Conservation (phyloP, 768 basidiomycete genomes). For the Suillus luteus region DNA sequence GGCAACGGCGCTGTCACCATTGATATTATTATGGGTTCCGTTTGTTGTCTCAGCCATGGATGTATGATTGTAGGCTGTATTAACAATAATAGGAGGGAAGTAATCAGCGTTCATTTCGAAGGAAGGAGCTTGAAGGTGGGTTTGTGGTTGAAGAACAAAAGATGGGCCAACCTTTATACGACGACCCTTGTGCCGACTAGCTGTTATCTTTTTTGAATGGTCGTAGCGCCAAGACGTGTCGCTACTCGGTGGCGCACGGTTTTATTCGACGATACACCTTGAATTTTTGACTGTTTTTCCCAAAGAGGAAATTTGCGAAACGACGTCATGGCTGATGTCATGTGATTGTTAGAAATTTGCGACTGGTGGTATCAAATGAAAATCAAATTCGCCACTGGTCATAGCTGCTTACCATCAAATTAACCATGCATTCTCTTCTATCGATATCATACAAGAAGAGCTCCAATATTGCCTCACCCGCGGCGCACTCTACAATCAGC, state of each 20-base stretch:
- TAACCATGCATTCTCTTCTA: not conserved
- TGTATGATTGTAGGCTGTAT: conserved; percentile 25
- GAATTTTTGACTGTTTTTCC: conserved; percentile 19
- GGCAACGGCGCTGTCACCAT: not conserved
- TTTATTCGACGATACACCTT: conserved; percentile 22
- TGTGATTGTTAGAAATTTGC: not conserved
- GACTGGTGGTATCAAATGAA: not conserved
- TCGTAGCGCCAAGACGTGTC: conserved; percentile 3
- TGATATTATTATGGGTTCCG: conserved; percentile 8
- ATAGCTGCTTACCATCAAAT: not conserved
- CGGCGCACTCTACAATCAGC: too few relatives aligned
- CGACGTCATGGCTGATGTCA: conserved; percentile 30
- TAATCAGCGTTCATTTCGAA: conserved; percentile 24
- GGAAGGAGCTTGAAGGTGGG: conserved; percentile 14
- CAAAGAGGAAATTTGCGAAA: conserved; percentile 30
- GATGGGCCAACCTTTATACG: conserved; percentile 15
- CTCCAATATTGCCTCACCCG: too few relatives aligned
- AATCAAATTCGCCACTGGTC: not conserved
- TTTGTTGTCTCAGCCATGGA: conserved; percentile 12
- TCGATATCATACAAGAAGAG: too few relatives aligned
- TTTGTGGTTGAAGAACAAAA: not conserved
- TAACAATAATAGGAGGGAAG: conserved; percentile 33
- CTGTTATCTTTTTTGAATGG: conserved; percentile 15
- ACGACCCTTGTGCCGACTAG: not conserved
- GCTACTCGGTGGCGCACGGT: not conserved